Evolutionary conservation across 2,329 filamentous ascomycete genomes (phyloP).

Genomic region (Gliomastix tumulicola): DNA sequence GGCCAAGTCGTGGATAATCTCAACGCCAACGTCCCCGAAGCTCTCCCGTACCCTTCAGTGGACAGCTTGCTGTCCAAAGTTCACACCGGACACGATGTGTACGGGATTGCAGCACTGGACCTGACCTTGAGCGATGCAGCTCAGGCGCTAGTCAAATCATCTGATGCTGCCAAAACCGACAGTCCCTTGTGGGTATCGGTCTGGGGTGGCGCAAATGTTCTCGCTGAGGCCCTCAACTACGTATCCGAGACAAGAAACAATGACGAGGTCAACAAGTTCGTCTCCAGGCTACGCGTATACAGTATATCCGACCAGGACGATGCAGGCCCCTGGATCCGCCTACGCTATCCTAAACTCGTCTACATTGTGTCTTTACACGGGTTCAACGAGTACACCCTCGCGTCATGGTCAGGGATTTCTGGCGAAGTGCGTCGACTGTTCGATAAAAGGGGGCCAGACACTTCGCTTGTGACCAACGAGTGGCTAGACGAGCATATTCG

Average conservation of each 20-base stretch:
- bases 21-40: not conserved
- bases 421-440: slow-evolving; percentile 21
- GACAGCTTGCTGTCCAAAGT: not conserved
- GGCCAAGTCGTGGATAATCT: slow-evolving; percentile 1
- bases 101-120: not conserved
- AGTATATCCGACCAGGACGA: slow-evolving; percentile 55
- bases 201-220: slow-evolving; percentile 47
- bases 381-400: slow-evolving; percentile 46
- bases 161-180: not conserved
- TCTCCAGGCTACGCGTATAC: slow-evolving; percentile 39
- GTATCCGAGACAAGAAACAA: slow-evolving; percentile 14
- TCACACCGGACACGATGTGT: not conserved
- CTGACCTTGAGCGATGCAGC: not conserved
- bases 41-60: not conserved
- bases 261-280: slow-evolving; percentile 24
- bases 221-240: slow-evolving; percentile 39
- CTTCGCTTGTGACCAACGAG: slow-evolving; percentile 32
- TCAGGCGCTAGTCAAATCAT: not conserved
- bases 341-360: slow-evolving; percentile 44
- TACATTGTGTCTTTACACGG: slow-evolving; percentile 50
- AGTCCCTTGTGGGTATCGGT: slow-evolving; percentile 40
- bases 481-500: slow-evolving; percentile 47
- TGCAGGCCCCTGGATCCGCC: slow-evolving; percentile 47
- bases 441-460: slow-evolving; percentile 26
- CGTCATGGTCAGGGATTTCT: slow-evolving; percentile 49